Evolutionary conservation across 1,139 yeast species (phyloP).

Genomic region (Kodamaea sp.): DNA sequence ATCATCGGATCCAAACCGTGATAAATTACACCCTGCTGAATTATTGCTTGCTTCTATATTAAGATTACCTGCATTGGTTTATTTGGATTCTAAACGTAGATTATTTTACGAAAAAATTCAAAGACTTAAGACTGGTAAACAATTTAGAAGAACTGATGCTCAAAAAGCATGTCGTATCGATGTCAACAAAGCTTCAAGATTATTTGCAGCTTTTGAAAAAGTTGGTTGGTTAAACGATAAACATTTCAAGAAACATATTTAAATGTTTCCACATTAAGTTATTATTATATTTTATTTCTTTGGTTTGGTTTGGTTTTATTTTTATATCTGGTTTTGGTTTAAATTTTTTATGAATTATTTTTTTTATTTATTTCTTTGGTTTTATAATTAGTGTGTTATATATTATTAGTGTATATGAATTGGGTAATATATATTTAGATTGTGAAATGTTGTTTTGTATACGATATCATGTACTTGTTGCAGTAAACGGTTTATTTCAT

Average conservation of each 20-base stretch:
- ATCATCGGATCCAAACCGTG: slow-evolving; percentile 65
- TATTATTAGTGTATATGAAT: neutral
- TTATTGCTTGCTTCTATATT: slow-evolving; percentile 81
- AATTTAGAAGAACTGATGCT: slow-evolving; percentile 94
- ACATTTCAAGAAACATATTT: slow-evolving; percentile 54
- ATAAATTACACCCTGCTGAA: slow-evolving; percentile 86
- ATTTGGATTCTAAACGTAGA: slow-evolving; percentile 88
- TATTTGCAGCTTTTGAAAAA: slow-evolving; percentile 89
- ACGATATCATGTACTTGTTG: no score
- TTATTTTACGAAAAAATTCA: slow-evolving; percentile 84
- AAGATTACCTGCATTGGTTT: slow-evolving; percentile 81
- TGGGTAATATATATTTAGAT: no score
- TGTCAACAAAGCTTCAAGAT: slow-evolving; percentile 90
- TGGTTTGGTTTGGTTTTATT: neutral
- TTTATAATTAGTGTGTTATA: neutral
- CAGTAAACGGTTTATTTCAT: no score
- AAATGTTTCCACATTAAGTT: slow-evolving; percentile 1
- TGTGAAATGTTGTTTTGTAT: no score
- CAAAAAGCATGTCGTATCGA: slow-evolving; percentile 97
- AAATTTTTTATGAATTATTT: slow-evolving; percentile 5
- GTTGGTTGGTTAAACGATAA: slow-evolving; percentile 92
- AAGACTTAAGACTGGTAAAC: slow-evolving; percentile 68
- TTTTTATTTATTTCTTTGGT: slow-evolving; percentile 7
- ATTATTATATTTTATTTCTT: neutral
- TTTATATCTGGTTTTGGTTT: slow-evolving; percentile 2